Base-by-base conservation (phyloP, 345 rosid species). In the Salix udensis region DNA sequence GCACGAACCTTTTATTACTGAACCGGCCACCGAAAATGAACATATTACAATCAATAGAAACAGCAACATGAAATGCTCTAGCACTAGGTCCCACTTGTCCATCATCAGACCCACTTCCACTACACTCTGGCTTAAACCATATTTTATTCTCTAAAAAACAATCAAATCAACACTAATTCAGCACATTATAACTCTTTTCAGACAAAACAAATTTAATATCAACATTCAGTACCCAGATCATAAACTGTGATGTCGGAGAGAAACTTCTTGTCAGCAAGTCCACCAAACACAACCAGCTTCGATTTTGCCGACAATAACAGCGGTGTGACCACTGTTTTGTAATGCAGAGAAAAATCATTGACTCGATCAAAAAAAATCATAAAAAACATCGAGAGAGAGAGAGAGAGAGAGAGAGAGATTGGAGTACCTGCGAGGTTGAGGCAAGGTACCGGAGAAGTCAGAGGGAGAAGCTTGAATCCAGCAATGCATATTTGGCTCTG, bases 21-120 rank as follows among this genome's bases (percentile, higher is more conserved):
- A 80, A 86, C 40, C 97, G 90, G n/a, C 99, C 99, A 73, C 99
- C 99, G 84, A 96, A 93, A 84, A 96, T 84, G 85, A 96, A 93
- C 96, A 96, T 93, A 78, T 92, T 87, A 61, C 98, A 92, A 83
- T 96, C 99, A 80, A 96, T 93, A 65, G 93, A 83, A 80, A 92
- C 89, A 66, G 98, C 92, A 85, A 92, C 88, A 84, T 96, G 99
- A 88, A 96, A 96, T 12, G 99, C 98, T 67, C 98, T 89, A 2
- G 97, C 88, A 52, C 85, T 76, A 46, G 99, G 99, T 80, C 98
- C 94, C 15, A 88, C 87, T 87, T 89, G 89, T 80, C 92, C 99
- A 77, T 92, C 88, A 65, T 92, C 88, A 65, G 94, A 91, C 60
- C 86, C 94, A 80, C 89, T 93, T 69, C 97, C 97, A 31, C 89